Conservation (phyloP, 108 stramenopile genomes). For the Cyclotella atomus region DNA sequence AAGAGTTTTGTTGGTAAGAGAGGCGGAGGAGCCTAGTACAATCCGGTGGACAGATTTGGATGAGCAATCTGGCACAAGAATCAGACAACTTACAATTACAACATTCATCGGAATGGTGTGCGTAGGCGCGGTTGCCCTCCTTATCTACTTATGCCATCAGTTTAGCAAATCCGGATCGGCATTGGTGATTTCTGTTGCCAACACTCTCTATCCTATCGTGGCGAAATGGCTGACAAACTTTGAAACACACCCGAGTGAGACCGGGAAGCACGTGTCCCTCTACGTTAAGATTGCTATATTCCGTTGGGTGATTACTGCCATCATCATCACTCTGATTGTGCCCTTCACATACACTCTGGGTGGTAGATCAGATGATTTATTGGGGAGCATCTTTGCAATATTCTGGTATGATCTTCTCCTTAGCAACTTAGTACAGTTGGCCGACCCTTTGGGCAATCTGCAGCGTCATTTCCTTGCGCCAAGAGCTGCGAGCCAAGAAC, state of each 20-base stretch:
- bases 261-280: constrained; percentile 67
- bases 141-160: constrained; percentile 46
- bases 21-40: constrained; percentile 82
- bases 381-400: constrained; percentile 41
- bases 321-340: constrained; percentile 82
- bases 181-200: constrained; percentile 70
- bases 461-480: constrained; percentile 82
- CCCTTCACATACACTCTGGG: constrained; percentile 69
- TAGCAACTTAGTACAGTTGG: constrained; percentile 58
- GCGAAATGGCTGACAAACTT: constrained; percentile 69
- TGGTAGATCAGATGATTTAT: constrained; percentile 34
- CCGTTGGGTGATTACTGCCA: constrained; percentile 83
- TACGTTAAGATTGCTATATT: constrained; percentile 79
- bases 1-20: constrained; percentile 62
- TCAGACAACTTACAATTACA: constrained; percentile 62
- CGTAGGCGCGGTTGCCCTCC: constrained; percentile 53
- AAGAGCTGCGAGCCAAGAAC: constrained; percentile 75
- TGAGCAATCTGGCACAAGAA: constrained; percentile 39
- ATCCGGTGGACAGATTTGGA: constrained; percentile 87
- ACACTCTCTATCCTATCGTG: constrained; percentile 76
- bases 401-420: constrained; percentile 86
- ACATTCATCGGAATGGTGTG: constrained; percentile 56
- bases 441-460: constrained; percentile 65
- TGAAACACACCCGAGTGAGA: constrained; percentile 79
- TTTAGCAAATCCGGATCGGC: constrained; percentile 46